Conservation (phyloP, 148 eudicot species). For the Silene uniflora region DNA sequence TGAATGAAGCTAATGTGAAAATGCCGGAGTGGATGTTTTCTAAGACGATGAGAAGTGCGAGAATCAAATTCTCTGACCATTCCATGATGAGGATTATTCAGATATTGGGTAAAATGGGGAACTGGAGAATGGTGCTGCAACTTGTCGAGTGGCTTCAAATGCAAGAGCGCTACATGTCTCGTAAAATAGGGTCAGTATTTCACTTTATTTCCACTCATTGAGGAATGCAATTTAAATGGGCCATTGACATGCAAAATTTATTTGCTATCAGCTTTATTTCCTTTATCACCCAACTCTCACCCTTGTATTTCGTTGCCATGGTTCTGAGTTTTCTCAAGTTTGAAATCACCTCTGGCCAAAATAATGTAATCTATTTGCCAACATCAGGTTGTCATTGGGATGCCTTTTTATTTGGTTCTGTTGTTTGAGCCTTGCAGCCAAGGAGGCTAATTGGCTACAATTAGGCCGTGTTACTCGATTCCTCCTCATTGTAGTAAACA, state of each 20-base stretch:
- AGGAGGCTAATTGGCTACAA: not conserved
- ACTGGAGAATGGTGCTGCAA: constrained; percentile 90
- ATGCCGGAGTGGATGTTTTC: constrained; percentile 97
- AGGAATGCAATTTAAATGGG: not conserved
- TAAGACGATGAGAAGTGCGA: constrained; percentile 76
- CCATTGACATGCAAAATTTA: not conserved
- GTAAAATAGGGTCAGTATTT: constrained; percentile 55
- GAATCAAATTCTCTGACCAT: constrained; percentile 75
- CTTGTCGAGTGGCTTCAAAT: constrained; percentile 89
- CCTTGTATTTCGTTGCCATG: not conserved
- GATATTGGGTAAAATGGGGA: constrained; percentile 77
- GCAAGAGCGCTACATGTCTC: constrained; percentile 77
- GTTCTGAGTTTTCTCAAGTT: not conserved
- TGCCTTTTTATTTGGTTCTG: not conserved
- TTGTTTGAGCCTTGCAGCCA: not conserved
- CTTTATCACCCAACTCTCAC: not conserved
- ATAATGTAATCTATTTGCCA: not conserved
- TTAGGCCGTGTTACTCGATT: not conserved
- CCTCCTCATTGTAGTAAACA: not conserved
- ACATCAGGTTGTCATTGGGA: not conserved
- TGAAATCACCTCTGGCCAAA: not conserved
- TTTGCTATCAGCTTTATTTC: not conserved
- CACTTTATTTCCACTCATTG: not conserved
- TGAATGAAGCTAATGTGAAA: constrained; percentile 70
- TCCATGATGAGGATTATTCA: constrained; percentile 82